A percentile compares a stretch with the other conserved stretches of the same genome.
These are phyloP conservation scores for Styphnolobium japonicum DNA, from an alignment of 306 rosid genomes.

Conservation along the genomic window DNA sequence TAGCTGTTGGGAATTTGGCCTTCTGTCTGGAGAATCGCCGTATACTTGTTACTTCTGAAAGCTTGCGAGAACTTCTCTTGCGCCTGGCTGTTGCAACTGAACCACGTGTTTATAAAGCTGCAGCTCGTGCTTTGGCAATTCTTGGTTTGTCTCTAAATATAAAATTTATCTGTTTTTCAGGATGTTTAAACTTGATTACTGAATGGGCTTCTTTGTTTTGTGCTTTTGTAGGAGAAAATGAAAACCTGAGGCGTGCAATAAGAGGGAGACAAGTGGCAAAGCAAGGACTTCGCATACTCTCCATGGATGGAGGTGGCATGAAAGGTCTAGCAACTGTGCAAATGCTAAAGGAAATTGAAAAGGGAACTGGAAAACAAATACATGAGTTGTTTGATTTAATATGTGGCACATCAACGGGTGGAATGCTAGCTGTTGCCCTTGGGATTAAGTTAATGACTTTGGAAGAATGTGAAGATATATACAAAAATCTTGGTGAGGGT, in stretches of 20 bases:
- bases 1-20: constrained; percentile 92
- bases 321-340: constrained; percentile 93
- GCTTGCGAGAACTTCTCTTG: constrained; percentile 78
- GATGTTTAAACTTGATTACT: constrained; percentile 20
- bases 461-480: constrained; percentile 89
- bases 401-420: constrained; percentile 98
- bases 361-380: constrained; percentile 88
- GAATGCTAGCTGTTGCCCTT: constrained; percentile 97
- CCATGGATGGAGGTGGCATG: constrained; percentile 99
- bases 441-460: constrained; percentile 82
- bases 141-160: constrained; percentile 65
- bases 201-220: constrained; percentile 16
- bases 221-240: constrained; percentile 78
- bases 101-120: constrained; percentile 90
- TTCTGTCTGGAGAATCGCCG: constrained; percentile 83
- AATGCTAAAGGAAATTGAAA: constrained; percentile 92
- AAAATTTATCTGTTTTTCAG: constrained; percentile 8
- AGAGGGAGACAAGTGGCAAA: constrained; percentile 83
- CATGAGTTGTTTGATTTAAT: constrained; percentile 93
- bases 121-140: constrained; percentile 98
- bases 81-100: constrained; percentile 71
- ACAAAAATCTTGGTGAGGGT: constrained; percentile 86
- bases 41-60: constrained; percentile 87
- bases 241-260: constrained; percentile 82
- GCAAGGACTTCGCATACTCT: constrained; percentile 90